Evolutionary conservation across 306 rosid species (phyloP).

Genomic region (cucumber (Cucumis sativus)): Cucumber_9930_V3 NC_026656.2:22964001-22964500

Average conservation of each 20-base stretch:
- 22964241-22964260: conserved; percentile 13
- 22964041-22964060: conserved; percentile 80
- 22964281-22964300: conserved; percentile 17
- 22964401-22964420: too few relatives aligned
- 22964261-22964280: conserved; percentile 20
- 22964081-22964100: conserved; percentile 35
- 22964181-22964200: conserved; percentile 20
- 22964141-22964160: conserved; percentile 52
- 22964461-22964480: neutral
- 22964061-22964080: conserved; percentile 46
- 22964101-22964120: conserved; percentile 57
- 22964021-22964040: conserved; percentile 67
- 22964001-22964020: conserved; percentile 56
- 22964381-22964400: neutral
- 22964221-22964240: conserved; percentile 30
- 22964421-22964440: neutral
- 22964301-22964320: conserved; percentile 40
- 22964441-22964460: neutral
- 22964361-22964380: neutral
- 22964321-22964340: neutral
- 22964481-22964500: neutral
- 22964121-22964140: conserved; percentile 61
- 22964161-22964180: conserved; percentile 64
- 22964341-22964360: neutral
- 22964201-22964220: conserved; percentile 34